phyloP scores from a whole-genome alignment of 2,329 filamentous ascomycete species.

The Ceratocystiopsis minuta region DNA sequence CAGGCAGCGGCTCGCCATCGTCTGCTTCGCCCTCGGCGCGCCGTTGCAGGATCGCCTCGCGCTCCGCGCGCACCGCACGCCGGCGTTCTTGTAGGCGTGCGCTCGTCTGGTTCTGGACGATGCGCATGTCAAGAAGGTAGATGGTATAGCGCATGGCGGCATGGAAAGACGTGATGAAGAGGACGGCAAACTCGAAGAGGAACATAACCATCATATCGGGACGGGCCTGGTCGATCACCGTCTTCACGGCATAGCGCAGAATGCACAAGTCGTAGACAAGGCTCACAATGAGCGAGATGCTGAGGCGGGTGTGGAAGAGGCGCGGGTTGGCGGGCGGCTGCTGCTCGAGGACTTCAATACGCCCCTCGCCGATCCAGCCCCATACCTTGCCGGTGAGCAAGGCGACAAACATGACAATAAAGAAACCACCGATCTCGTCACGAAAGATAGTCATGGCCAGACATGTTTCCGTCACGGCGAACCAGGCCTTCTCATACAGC shows the following conservation, averaged over 20 bases:
- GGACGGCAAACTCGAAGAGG: conserved; percentile 85
- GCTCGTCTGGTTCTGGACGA: conserved; percentile 56
- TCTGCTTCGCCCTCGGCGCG: conserved; percentile 23
- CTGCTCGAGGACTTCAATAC: conserved; percentile 88
- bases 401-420: conserved; percentile 88
- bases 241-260: conserved; percentile 63
- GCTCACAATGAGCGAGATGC: conserved; percentile 60
- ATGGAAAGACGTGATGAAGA: conserved; percentile 63
- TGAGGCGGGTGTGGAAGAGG: conserved; percentile 71
- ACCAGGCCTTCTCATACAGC: conserved; percentile 94
- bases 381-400: conserved; percentile 90
- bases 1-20: conserved; percentile 30
- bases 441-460: conserved; percentile 97
- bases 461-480: conserved; percentile 90
- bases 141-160: conserved; percentile 65
- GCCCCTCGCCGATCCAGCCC: conserved; percentile 93
- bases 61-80: conserved; percentile 44
- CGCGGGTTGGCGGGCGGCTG: conserved; percentile 79
- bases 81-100: conserved; percentile 51
- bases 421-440: conserved; percentile 86
- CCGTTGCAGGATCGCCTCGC: conserved; percentile 31
- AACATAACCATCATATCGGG: conserved; percentile 99
- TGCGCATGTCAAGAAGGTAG: conserved; percentile 57
- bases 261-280: conserved; percentile 65
- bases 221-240: conserved; percentile 71